These are phyloP conservation scores for Myxozyma udenii DNA, from an alignment of 805 yeast species.

Conservation along the genomic window DNA sequence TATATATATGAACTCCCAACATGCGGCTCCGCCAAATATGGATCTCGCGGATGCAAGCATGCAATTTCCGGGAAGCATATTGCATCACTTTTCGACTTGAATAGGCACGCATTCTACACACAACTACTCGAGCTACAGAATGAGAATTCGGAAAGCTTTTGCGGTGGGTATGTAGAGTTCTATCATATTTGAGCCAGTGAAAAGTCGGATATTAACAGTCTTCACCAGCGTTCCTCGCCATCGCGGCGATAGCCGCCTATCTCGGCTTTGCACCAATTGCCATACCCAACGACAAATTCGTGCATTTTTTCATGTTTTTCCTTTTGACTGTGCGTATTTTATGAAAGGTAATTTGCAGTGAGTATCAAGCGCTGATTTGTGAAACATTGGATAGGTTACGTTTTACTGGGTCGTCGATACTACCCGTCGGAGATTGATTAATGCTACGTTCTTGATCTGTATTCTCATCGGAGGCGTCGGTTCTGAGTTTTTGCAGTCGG, in stretches of 20 bases:
- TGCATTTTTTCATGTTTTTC: constrained; percentile 42
- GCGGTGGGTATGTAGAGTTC: constrained; percentile 31
- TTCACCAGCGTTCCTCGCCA: constrained; percentile 31
- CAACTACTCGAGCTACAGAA: too few species aligned
- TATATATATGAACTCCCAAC: too few species aligned
- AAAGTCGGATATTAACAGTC: not conserved
- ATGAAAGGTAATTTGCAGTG: not conserved
- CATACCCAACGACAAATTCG: constrained; percentile 42
- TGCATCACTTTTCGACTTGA: too few species aligned
- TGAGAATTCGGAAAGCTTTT: constrained; percentile 35
- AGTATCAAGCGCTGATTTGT: not conserved
- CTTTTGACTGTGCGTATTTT: constrained; percentile 33
- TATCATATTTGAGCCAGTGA: too few species aligned
- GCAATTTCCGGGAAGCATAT: too few species aligned
- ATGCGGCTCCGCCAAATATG: too few species aligned
- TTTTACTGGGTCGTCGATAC: constrained; percentile 46
- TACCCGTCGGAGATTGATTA: constrained; percentile 39
- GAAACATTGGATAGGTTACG: constrained; percentile 23
- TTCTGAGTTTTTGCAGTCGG: constrained; percentile 41
- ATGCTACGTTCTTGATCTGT: constrained; percentile 39
- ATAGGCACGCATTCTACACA: too few species aligned
- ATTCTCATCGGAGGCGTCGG: constrained; percentile 41
- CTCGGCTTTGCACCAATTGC: constrained; percentile 38
- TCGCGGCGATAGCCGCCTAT: constrained; percentile 31
- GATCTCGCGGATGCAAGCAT: too few species aligned